These are phyloP conservation scores for Puccinia polysora DNA, from an alignment of 1,284 basidiomycete species.

Conservation along the genomic window DNA sequence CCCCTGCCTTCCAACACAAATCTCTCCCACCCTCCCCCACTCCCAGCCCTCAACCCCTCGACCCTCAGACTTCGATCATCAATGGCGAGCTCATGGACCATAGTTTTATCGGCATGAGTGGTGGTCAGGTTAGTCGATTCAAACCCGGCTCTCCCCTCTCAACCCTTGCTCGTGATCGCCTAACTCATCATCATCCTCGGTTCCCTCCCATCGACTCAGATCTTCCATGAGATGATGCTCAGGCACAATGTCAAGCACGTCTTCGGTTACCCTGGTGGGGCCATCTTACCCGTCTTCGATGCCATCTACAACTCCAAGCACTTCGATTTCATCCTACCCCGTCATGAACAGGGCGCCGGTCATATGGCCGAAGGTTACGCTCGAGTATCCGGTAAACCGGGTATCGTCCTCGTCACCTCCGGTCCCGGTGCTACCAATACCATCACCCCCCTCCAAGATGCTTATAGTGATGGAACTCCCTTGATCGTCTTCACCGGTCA, in stretches of 20 bases:
- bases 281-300: slow-evolving; percentile 96
- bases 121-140: slow-evolving; percentile 58
- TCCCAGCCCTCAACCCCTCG: slow-evolving; percentile 49
- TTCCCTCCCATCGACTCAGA: too few species aligned
- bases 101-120: slow-evolving; percentile 82
- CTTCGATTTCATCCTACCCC: slow-evolving; percentile 91
- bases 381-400: slow-evolving; percentile 92
- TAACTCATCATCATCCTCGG: background rate
- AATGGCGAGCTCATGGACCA: slow-evolving; percentile 51
- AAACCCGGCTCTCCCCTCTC: too few species aligned
- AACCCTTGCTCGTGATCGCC: too few species aligned
- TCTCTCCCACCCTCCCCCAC: slow-evolving; percentile 47
- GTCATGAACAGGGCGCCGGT: slow-evolving; percentile 95
- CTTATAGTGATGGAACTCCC: slow-evolving; percentile 87
- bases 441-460: slow-evolving; percentile 96
- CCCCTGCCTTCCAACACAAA: slow-evolving; percentile 31
- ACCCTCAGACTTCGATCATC: slow-evolving; percentile 45
- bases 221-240: slow-evolving; percentile 99
- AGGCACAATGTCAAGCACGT: slow-evolving; percentile 92
- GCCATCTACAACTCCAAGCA: slow-evolving; percentile 95
- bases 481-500: slow-evolving; percentile 94
- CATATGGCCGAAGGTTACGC: slow-evolving; percentile 99
- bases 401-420: slow-evolving; percentile 94
- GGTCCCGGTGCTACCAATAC: slow-evolving; percentile 98
- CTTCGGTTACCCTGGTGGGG: slow-evolving; percentile 93